Conservation (phyloP, 345 rosid species). For the Populus davidiana region DNA sequence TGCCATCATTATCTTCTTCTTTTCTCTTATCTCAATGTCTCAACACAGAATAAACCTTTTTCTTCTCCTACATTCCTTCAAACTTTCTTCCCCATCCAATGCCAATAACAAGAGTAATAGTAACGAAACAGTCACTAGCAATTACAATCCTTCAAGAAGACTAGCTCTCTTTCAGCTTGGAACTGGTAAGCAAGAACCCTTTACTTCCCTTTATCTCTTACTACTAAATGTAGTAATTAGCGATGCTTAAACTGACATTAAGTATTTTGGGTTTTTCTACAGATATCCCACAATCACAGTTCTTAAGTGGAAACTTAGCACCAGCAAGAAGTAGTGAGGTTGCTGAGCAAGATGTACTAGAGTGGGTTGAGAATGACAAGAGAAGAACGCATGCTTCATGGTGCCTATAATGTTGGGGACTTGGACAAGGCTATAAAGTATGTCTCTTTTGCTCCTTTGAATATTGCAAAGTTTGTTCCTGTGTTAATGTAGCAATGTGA, state of each 20-base stretch:
- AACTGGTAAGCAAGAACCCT: constrained; percentile 23
- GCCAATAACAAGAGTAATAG: neutral
- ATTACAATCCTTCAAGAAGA: constrained; percentile 33
- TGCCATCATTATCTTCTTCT: constrained; percentile 22
- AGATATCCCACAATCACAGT: constrained; percentile 39
- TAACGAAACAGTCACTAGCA: neutral
- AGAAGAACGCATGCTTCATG: constrained; percentile 28
- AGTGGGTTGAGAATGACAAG: constrained; percentile 22
- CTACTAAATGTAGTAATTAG: neutral
- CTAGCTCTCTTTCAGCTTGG: constrained; percentile 43
- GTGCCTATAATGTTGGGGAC: constrained; percentile 22
- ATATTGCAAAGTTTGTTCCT: neutral
- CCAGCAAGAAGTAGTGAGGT: constrained; percentile 12
- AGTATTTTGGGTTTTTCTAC: neutral
- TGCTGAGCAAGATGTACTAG: constrained; percentile 21
- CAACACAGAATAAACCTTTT: neutral
- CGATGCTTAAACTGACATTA: neutral
- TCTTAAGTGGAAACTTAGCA: constrained; percentile 24
- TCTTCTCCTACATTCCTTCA: neutral
- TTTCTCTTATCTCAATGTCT: neutral
- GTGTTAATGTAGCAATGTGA: neutral
- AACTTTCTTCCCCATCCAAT: constrained; percentile 7
- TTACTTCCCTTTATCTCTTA: neutral
- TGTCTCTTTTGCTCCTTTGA: neutral
- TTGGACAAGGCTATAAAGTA: constrained; percentile 27